phyloP scores from a whole-genome alignment of 306 rosid genomes.

The Astragalus glycyphyllos region DNA sequence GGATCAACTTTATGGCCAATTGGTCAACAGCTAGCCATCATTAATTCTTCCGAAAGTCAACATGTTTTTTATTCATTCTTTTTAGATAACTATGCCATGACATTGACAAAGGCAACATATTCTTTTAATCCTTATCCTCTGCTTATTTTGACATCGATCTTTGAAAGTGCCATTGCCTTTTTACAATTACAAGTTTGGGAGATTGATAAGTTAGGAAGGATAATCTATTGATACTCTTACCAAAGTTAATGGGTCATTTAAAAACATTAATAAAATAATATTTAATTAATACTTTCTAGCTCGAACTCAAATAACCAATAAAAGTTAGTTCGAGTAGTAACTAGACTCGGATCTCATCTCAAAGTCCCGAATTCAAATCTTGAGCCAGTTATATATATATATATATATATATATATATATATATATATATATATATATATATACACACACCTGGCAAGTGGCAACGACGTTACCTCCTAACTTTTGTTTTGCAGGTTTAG shows the following conservation, averaged over 20 bases:
- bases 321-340: no score
- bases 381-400: no score
- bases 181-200: conserved; percentile 2
- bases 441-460: no score
- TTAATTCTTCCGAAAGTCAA: conserved; percentile 33
- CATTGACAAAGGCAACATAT: conserved; percentile 7
- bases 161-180: conserved; percentile 9
- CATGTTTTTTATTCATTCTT: conserved; percentile 13
- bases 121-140: conserved; percentile 31
- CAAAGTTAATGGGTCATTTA: not conserved
- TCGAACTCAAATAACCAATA: no score
- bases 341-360: no score
- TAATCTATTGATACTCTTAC: conserved; percentile 3
- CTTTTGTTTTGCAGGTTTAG: no score
- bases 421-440: no score
- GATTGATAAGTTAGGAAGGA: conserved; percentile 14
- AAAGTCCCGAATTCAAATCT: no score
- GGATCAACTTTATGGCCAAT: conserved; percentile 11
- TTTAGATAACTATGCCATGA: not conserved
- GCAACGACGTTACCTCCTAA: no score
- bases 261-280: not conserved
- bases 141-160: not conserved
- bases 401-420: no score
- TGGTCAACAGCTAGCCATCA: conserved; percentile 25
- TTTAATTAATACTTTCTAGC: not conserved